Evolutionary conservation across 2,329 filamentous ascomycete species (phyloP).

Genomic region (Graphium sp.): DNA sequence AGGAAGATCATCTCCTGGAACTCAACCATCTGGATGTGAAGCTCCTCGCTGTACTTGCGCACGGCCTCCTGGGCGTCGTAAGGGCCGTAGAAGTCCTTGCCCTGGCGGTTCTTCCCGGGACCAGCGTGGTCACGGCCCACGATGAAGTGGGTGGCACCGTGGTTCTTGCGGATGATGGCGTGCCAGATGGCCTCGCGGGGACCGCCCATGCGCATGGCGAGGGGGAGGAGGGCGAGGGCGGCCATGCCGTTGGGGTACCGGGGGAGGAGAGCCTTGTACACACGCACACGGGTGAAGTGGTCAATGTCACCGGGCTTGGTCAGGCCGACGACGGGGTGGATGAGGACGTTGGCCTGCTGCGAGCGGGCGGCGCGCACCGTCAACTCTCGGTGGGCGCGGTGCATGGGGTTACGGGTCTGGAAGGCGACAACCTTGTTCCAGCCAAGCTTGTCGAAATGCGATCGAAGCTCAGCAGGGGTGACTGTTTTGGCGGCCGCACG

Average conservation of each 20-base stretch:
- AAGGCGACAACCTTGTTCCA: conserved; percentile 97
- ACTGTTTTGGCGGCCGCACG: no score
- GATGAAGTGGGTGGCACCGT: conserved; percentile 98
- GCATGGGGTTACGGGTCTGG: conserved; percentile 99
- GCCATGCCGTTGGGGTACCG: conserved; percentile 99
- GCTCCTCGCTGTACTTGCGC: conserved; percentile 90
- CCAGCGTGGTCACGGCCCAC: conserved; percentile 97
- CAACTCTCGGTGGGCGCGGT: conserved; percentile 93
- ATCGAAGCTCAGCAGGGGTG: conserved; percentile 83
- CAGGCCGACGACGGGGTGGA: conserved; percentile 94
- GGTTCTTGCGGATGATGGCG: conserved; percentile 99
- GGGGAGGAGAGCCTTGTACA: conserved; percentile 92
- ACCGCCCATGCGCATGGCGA: conserved; percentile 98
- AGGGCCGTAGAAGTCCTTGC: conserved; percentile 91
- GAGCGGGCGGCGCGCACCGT: conserved; percentile 92
- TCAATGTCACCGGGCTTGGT: conserved; percentile 99
- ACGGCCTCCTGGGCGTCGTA: conserved; percentile 95
- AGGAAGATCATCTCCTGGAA: conserved; percentile 99
- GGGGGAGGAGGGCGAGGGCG: conserved; percentile 78
- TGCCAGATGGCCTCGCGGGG: conserved; percentile 99
- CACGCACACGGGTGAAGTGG: conserved; percentile 97
- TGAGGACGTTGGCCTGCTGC: conserved; percentile 95
- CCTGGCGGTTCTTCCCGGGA: conserved; percentile 94
- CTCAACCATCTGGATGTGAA: conserved; percentile 95
- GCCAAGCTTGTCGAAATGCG: conserved; percentile 98